Conservation (phyloP, 2,329 filamentous ascomycete species). For the Cercospora sesami region DNA sequence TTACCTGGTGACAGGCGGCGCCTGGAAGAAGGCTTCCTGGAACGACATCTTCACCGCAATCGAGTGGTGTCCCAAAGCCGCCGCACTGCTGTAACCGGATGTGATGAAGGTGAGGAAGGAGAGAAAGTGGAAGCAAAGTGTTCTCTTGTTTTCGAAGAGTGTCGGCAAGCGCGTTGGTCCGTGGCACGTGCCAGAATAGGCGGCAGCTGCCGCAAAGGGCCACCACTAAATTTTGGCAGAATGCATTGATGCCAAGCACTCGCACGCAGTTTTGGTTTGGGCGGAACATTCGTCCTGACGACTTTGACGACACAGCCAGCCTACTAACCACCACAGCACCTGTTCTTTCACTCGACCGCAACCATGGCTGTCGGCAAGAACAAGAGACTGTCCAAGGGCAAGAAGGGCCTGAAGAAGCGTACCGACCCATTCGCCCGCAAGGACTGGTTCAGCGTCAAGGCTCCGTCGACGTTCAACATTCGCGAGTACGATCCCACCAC, state of each 20-base stretch:
- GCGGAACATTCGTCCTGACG: slow-evolving; percentile 1
- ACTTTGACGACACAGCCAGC: slow-evolving; percentile 10
- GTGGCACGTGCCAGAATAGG: not conserved
- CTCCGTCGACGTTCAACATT: slow-evolving; percentile 90
- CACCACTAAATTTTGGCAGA: slow-evolving; percentile 5
- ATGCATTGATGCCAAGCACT: slow-evolving; percentile 1
- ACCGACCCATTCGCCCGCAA: slow-evolving; percentile 97
- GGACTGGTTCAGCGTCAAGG: slow-evolving; percentile 99
- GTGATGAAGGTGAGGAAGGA: not conserved
- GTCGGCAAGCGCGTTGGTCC: not conserved
- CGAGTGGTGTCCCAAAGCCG: not conserved
- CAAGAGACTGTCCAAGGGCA: slow-evolving; percentile 99
- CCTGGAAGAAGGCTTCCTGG: slow-evolving; percentile 50
- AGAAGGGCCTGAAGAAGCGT: slow-evolving; percentile 99
- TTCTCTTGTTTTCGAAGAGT: slow-evolving; percentile 6
- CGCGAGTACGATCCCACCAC: slow-evolving; percentile 74
- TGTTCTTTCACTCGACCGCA: slow-evolving; percentile 32
- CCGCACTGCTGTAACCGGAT: slow-evolving; percentile 4
- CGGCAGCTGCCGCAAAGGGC: not conserved
- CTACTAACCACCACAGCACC: slow-evolving; percentile 29
- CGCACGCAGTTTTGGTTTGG: slow-evolving; percentile 2
- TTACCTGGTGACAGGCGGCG: slow-evolving; percentile 67
- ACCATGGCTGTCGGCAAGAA: slow-evolving; percentile 86
- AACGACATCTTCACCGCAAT: slow-evolving; percentile 24
- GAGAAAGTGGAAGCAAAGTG: slow-evolving; percentile 12